Percentiles rank a stretch among this genome's conserved stretches.
These are phyloP conservation scores for Priceomyces fermenticarens DNA, from an alignment of 805 yeast species.

Conservation along the genomic window DNA sequence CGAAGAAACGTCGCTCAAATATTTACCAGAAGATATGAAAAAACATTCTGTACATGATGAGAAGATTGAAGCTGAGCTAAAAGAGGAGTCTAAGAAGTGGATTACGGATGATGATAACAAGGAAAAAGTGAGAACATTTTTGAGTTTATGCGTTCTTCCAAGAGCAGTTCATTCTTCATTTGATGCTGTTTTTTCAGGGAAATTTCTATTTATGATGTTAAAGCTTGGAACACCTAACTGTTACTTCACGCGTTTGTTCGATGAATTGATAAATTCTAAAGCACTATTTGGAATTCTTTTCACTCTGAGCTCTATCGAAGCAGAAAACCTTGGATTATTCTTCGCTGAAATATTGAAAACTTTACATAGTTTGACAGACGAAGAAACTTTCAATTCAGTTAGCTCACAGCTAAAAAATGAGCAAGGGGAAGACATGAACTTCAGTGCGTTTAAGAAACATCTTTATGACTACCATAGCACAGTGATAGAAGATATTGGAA, in stretches of 20 bases:
- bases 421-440: conserved; percentile 15
- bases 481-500: conserved; percentile 42
- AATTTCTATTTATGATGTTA: conserved; percentile 56
- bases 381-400: conserved; percentile 20
- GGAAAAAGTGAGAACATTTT: conserved; percentile 28
- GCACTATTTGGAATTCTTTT: conserved; percentile 58
- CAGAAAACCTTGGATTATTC: conserved; percentile 80
- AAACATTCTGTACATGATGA: conserved; percentile 43
- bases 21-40: conserved; percentile 38
- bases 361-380: conserved; percentile 44
- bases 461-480: conserved; percentile 56
- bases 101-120: conserved; percentile 19
- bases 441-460: conserved; percentile 30
- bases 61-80: conserved; percentile 23
- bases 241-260: conserved; percentile 36
- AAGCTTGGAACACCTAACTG: conserved; percentile 31
- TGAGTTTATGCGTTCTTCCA: conserved; percentile 71
- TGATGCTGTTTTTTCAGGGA: conserved; percentile 71
- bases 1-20: conserved; percentile 20
- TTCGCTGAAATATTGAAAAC: conserved; percentile 51
- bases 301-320: conserved; percentile 70
- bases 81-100: conserved; percentile 33
- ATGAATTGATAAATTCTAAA: conserved; percentile 46
- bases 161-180: conserved; percentile 74
- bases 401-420: conserved; percentile 16